Base-by-base conservation (phyloP, 2,329 filamentous ascomycete species). In the Cordyceps farinosa region DNA sequence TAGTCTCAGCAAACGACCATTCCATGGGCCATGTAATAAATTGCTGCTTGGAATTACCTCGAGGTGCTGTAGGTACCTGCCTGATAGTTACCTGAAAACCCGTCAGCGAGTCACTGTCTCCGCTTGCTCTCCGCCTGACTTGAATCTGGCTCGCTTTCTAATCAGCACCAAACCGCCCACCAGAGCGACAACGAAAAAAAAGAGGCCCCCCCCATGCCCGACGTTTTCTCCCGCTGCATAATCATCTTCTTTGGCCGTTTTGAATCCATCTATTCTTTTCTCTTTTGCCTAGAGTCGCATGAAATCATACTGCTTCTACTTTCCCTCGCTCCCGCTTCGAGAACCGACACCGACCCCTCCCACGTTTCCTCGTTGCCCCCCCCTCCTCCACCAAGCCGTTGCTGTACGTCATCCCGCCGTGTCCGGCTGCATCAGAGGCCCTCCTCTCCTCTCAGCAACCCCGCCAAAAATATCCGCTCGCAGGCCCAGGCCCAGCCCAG, bases 331-430 rank as follows among this genome's bases (percentile, higher is more conserved):
- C n/a, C 15, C 40, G 50, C 30, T 15, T 45, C 55, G 27, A 47
- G n/a, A 36, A 48, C 42, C 15, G 32, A 22, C 40, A 34, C 5
- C 38, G 22, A 45, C 54, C 40, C 40, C 54, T 56, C 54, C 54
- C 38, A 40, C 38, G 38, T 40, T 40, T 40, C 11, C 11, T 38
- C 7, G 3, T 10, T 38, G 40, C 40, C 38, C 17, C 17, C 17
- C 40, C 8, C 53, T 17, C 29, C 53, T 56, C 22, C 30, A 22
- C 11, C 47, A 7, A 11, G 27, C 47, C 48, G n/a, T 30, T 50
- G 15, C 51, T 30, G 44, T 62, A 62, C 60, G 60, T 62, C 60
- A 62, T 62, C 60, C 58, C 60, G 34, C 34, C n/a, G 22, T 48
- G 42, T 55, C 60, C 60, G 60, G 51, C 52, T 48, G 59, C 59